Evolutionary conservation across 1,284 basidiomycete genomes (phyloP).

Genomic region (Abortiporus biennis): DNA sequence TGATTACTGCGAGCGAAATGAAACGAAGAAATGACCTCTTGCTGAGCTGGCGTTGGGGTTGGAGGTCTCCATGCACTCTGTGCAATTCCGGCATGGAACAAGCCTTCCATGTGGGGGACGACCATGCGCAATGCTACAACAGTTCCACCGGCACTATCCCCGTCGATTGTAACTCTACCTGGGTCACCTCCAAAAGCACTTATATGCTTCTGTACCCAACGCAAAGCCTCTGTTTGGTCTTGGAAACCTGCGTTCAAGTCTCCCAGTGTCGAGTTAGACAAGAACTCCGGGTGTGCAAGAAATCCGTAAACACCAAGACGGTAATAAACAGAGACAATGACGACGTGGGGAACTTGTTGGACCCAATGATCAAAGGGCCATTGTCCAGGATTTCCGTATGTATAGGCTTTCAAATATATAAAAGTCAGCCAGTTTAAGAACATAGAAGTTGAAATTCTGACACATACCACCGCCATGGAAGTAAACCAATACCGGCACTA

Average conservation of each 20-base stretch:
- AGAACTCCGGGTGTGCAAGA: constrained; percentile 36
- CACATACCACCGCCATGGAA: constrained; percentile 56
- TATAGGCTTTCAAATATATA: constrained; percentile 35
- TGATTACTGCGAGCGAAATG: too few species aligned
- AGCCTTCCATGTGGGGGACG: constrained; percentile 29
- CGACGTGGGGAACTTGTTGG: constrained; percentile 31
- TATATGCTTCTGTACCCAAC: constrained; percentile 60
- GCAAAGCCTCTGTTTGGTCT: constrained; percentile 55
- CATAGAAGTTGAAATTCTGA: neutral
- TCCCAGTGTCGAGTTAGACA: constrained; percentile 28
- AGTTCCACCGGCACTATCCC: constrained; percentile 55
- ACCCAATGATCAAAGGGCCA: constrained; percentile 37
- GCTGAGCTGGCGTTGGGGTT: constrained; percentile 41
- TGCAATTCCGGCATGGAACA: constrained; percentile 49
- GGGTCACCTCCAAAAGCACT: constrained; percentile 59
- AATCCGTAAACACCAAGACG: constrained; percentile 39
- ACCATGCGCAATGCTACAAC: constrained; percentile 52
- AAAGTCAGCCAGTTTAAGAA: constrained; percentile 7
- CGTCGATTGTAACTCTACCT: constrained; percentile 49
- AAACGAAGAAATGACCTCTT: constrained; percentile 29
- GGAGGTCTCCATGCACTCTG: constrained; percentile 53
- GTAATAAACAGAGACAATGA: constrained; percentile 40
- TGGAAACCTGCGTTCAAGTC: constrained; percentile 57
- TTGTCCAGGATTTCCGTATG: constrained; percentile 49
- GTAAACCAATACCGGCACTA: constrained; percentile 61